Evolutionary conservation across 1,139 yeast genomes (phyloP).

Genomic region (Geotrichum phurueaensis): DNA sequence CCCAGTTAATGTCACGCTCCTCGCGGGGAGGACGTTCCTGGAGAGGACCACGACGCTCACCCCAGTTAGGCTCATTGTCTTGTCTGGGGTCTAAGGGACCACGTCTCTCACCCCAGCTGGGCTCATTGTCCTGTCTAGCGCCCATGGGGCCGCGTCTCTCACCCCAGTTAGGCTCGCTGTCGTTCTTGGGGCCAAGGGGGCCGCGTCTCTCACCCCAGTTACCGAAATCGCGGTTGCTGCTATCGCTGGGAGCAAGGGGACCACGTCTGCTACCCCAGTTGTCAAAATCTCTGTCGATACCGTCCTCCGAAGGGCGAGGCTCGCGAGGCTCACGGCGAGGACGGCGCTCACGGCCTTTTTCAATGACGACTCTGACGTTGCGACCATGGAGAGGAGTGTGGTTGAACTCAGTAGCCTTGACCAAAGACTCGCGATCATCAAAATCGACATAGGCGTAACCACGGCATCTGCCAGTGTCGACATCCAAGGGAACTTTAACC

Average conservation of each 20-base stretch:
- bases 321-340: constrained; percentile 11
- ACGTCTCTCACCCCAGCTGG: constrained; percentile 24
- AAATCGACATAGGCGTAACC: constrained; percentile 89
- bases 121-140: constrained; percentile 36
- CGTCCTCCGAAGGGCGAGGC: constrained; percentile 21
- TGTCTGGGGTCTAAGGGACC: constrained; percentile 34
- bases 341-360: constrained; percentile 37
- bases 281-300: constrained; percentile 30
- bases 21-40: constrained; percentile 17
- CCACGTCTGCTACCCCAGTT: constrained; percentile 31
- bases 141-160: constrained; percentile 34
- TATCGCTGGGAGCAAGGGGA: constrained; percentile 39
- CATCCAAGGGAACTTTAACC: constrained; percentile 60
- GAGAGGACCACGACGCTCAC: constrained; percentile 35
- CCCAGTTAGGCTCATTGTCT: constrained; percentile 19
- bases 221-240: constrained; percentile 26
- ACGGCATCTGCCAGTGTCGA: constrained; percentile 52
- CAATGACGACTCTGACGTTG: constrained; percentile 78
- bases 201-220: constrained; percentile 41
- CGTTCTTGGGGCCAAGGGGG: not conserved
- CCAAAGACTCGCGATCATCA: constrained; percentile 57
- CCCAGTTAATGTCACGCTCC: constrained; percentile 37
- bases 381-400: constrained; percentile 66
- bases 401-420: constrained; percentile 60
- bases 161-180: constrained; percentile 7